Conservation (phyloP, 129 eudicot genomes). For the Cynara cardunculus region DNA sequence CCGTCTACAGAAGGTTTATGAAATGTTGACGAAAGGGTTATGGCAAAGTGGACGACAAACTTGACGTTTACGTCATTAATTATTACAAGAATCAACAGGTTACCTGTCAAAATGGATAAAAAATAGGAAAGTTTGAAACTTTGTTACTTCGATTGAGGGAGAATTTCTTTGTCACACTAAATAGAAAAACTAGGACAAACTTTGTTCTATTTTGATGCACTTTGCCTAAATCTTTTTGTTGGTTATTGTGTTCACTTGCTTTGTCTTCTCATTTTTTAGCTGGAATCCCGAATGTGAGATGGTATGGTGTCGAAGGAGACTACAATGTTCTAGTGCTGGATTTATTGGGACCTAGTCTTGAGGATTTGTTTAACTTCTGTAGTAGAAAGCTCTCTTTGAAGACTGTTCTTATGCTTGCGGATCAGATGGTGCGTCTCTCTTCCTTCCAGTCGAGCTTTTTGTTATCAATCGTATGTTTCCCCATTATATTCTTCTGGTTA, state of each 20-base stretch:
- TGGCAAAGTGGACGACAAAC: not conserved
- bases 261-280: slow-evolving; percentile 44
- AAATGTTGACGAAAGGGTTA: not conserved
- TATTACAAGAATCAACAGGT: not conserved
- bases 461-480: not conserved
- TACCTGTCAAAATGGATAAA: not conserved
- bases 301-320: slow-evolving; percentile 97
- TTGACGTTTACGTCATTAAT: not conserved
- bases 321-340: slow-evolving; percentile 91
- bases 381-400: slow-evolving; percentile 81
- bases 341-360: slow-evolving; percentile 91
- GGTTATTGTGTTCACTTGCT: slow-evolving; percentile 12
- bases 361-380: slow-evolving; percentile 87
- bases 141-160: not conserved
- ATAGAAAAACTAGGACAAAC: not conserved
- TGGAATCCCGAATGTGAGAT: slow-evolving; percentile 83
- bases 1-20: not conserved
- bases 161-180: not conserved
- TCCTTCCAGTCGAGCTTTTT: not conserved
- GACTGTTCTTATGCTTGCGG: slow-evolving; percentile 97
- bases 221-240: not conserved
- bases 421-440: slow-evolving; percentile 69
- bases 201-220: not conserved
- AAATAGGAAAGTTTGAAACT: not conserved
- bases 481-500: not conserved